Conservation (phyloP, 192 early-diverging fungal species). For the Allomyces macrogynus region DNA sequence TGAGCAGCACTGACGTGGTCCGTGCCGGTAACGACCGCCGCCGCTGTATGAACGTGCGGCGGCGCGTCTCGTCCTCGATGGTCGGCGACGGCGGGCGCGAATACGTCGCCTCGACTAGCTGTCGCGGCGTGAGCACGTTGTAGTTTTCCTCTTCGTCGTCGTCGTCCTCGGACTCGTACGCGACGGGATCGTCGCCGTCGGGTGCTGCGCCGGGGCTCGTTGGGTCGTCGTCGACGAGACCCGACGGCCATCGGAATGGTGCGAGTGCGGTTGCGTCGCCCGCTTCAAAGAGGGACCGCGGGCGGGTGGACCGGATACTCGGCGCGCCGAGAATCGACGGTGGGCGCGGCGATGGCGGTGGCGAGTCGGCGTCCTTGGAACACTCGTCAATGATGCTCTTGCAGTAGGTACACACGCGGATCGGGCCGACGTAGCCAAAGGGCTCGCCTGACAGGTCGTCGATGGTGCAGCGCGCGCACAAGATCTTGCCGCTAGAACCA, state of each 20-base stretch:
- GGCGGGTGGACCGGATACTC: too few species aligned
- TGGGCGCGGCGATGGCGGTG: too few species aligned
- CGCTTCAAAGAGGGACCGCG: too few species aligned
- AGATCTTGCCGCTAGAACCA: constrained; percentile 34
- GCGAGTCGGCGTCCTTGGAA: too few species aligned
- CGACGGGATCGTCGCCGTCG: neutral
- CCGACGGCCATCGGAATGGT: constrained; percentile 4
- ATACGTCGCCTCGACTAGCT: too few species aligned
- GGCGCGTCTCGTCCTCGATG: neutral
- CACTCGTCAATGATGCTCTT: neutral
- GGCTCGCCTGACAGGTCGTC: constrained; percentile 21
- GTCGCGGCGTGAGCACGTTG: constrained; percentile 6
- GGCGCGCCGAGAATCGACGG: too few species aligned
- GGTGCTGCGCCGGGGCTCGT: neutral
- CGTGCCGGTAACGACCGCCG: constrained; percentile 8
- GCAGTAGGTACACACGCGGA: constrained; percentile 2
- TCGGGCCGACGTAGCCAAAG: neutral
- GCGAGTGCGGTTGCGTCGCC: too few species aligned
- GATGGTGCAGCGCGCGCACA: constrained; percentile 54
- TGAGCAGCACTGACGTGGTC: constrained; percentile 4
- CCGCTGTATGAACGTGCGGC: neutral
- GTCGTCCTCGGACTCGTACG: neutral
- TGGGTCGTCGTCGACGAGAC: neutral
- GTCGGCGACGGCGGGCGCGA: neutral
- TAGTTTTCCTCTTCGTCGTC: neutral